Evolutionary conservation across 305 asterid species (phyloP).

Genomic region (Euphrasia arctica): DNA sequence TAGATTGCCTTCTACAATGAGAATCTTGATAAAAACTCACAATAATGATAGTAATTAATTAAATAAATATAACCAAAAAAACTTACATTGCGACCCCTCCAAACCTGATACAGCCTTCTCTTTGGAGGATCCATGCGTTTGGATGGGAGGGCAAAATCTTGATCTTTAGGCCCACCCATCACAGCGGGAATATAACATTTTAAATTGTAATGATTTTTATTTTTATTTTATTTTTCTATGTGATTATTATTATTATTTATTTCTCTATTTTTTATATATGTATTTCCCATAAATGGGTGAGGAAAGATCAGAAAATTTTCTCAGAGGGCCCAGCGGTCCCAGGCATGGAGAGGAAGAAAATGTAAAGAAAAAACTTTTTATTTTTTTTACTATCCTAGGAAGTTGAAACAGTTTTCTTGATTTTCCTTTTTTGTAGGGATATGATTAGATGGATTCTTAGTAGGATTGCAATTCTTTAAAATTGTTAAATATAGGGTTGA

Average conservation of each 20-base stretch:
- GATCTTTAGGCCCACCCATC: constrained; percentile 46
- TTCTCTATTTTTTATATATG: no score
- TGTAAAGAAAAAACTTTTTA: not conserved
- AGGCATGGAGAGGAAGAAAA: constrained; percentile 29
- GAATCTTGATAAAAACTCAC: constrained; percentile 1
- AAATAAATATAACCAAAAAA: not conserved
- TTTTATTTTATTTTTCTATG: constrained; percentile 24
- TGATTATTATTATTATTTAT: constrained; percentile 3
- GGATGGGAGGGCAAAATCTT: constrained; percentile 45
- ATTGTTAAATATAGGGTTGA: no score
- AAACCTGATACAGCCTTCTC: constrained; percentile 69
- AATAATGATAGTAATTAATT: not conserved
- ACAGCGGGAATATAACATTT: constrained; percentile 7
- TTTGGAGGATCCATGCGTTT: constrained; percentile 45
- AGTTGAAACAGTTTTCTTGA: constrained; percentile 31
- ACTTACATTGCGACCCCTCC: constrained; percentile 92
- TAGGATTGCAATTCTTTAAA: no score
- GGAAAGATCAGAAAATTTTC: no score
- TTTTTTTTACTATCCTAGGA: constrained; percentile 28
- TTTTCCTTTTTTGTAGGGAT: not conserved
- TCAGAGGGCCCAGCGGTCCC: constrained; percentile 26
- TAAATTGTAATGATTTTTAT: no score
- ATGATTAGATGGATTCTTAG: not conserved
- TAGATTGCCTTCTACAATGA: not conserved
- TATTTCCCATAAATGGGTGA: no score